Percentiles rank a stretch among this genome's conserved stretches.
Evolutionary conservation across 306 rosid species (phyloP).

Genomic region (Adenanthera pavonina): DNA sequence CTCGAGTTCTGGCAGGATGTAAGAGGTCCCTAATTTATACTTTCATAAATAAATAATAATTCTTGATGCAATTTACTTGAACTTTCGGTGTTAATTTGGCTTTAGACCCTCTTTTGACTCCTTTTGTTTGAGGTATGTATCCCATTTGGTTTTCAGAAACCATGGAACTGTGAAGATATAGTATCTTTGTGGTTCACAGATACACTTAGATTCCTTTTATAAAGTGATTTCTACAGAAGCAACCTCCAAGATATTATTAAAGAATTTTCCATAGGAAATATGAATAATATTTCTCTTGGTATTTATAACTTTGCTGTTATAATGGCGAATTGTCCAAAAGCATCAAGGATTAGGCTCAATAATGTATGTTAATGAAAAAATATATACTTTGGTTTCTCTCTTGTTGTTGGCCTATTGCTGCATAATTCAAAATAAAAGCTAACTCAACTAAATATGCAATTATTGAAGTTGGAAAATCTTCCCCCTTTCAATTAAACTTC

Average conservation of each 20-base stretch:
- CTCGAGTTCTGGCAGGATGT: constrained; percentile 91
- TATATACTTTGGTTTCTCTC: background rate
- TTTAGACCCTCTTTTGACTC: constrained; percentile 1
- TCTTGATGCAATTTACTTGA: background rate
- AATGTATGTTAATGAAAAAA: background rate
- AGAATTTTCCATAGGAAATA: background rate
- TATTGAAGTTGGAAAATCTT: background rate
- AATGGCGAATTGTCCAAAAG: background rate
- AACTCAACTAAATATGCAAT: background rate
- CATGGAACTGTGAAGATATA: constrained; percentile 5
- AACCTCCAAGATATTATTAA: background rate
- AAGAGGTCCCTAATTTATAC: constrained; percentile 52
- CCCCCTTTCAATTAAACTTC: background rate
- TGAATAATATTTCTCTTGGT: background rate
- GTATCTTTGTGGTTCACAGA: constrained; percentile 5
- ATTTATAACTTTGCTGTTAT: background rate
- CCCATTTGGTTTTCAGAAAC: constrained; percentile 16
- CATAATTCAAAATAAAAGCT: background rate
- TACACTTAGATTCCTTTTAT: background rate
- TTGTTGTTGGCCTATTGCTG: background rate
- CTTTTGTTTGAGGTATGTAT: constrained; percentile 2
- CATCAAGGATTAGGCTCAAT: background rate
- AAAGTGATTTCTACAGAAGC: constrained; percentile 1
- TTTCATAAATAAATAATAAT: constrained; percentile 8
- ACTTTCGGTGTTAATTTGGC: constrained; percentile 12